These are phyloP conservation scores for Parathielavia hyrcaniae DNA, from an alignment of 495 filamentous ascomycete species.

Conservation along the genomic window DNA sequence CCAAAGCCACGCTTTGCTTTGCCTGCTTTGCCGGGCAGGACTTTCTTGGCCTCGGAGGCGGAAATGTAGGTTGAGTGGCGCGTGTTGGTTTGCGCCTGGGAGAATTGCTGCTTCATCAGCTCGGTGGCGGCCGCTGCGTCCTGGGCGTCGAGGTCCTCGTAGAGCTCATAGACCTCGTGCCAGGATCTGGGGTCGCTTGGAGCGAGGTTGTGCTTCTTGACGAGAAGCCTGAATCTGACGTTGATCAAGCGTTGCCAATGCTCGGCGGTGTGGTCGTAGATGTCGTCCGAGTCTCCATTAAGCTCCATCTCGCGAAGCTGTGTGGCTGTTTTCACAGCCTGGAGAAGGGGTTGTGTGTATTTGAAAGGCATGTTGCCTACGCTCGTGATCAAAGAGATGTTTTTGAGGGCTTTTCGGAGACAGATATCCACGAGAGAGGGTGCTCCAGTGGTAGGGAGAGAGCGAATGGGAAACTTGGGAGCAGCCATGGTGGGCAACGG, in stretches of 20 bases:
- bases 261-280: constrained; percentile 29
- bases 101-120: constrained; percentile 33
- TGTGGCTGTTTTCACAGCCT: constrained; percentile 25
- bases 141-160: constrained; percentile 40
- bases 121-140: constrained; percentile 45
- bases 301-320: constrained; percentile 38
- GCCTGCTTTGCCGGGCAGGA: neutral
- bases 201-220: constrained; percentile 22
- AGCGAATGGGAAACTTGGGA: neutral
- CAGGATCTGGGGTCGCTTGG: constrained; percentile 33
- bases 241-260: constrained; percentile 40
- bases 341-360: constrained; percentile 24
- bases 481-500: neutral
- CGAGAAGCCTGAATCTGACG: constrained; percentile 28
- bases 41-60: neutral
- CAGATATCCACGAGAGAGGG: constrained; percentile 36
- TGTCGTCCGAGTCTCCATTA: constrained; percentile 28
- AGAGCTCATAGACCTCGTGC: constrained; percentile 36
- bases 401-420: constrained; percentile 26
- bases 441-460: constrained; percentile 11
- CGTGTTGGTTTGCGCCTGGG: constrained; percentile 29
- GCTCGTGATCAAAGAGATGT: constrained; percentile 21
- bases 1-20: constrained; percentile 1
- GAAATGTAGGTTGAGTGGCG: constrained; percentile 29
- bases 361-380: constrained; percentile 17